phyloP scores from a whole-genome alignment of 2,329 filamentous ascomycete species.

The Penicillium concentricum region DNA sequence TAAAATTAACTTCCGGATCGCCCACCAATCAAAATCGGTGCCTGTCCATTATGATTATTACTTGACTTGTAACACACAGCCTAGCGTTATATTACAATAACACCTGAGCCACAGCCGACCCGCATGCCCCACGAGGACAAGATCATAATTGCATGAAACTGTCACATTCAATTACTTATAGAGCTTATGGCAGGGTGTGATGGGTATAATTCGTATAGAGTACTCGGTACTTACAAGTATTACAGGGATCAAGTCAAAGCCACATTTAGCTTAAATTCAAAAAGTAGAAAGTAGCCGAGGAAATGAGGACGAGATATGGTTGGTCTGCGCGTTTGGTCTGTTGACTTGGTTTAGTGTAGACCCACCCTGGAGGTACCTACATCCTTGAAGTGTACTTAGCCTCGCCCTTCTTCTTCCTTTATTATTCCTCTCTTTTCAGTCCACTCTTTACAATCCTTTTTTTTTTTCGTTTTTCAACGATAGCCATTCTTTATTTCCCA shows the following conservation, averaged over 20 bases:
- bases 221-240: not conserved
- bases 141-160: not conserved
- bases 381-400: constrained; percentile 13
- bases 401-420: constrained; percentile 10
- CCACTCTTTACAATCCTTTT: constrained; percentile 22
- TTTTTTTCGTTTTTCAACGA: constrained; percentile 16
- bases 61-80: not conserved
- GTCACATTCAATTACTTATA: not conserved
- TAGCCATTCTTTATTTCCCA: constrained; percentile 16
- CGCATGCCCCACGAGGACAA: constrained; percentile 3
- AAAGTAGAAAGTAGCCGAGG: not conserved
- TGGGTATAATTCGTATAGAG: not conserved
- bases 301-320: not conserved
- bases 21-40: not conserved
- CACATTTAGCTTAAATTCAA: not conserved
- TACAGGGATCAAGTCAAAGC: not conserved
- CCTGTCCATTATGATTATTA: not conserved
- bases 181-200: not conserved
- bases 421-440: constrained; percentile 17
- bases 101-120: not conserved
- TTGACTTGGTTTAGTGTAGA: not conserved
- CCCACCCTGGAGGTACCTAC: not conserved
- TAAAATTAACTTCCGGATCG: not conserved
- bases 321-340: not conserved
- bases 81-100: not conserved